A percentile compares a stretch with the other conserved stretches of the same genome.
phyloP scores from a whole-genome alignment of 2,329 filamentous ascomycete genomes.

The Penicillium corylophilum region DNA sequence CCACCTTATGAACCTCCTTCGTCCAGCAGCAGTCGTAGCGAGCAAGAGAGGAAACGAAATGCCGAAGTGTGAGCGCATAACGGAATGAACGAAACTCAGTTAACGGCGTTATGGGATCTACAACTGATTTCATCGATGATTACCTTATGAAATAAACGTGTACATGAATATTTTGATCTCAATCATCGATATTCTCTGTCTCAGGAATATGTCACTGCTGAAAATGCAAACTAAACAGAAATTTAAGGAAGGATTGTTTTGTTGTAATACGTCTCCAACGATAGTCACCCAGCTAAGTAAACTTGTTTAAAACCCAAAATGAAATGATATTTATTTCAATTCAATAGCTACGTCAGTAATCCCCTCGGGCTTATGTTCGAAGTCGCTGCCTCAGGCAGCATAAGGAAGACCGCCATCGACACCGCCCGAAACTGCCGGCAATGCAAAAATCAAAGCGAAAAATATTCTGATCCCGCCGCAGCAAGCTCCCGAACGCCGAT shows the following conservation, averaged over 20 bases:
- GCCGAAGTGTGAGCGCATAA: not conserved
- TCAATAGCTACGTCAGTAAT: not conserved
- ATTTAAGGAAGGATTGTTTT: not conserved
- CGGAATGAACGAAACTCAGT: not conserved
- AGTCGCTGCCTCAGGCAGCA: conserved; percentile 6
- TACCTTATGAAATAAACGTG: conserved; percentile 4
- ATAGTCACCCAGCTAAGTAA: not conserved
- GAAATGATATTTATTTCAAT: not conserved
- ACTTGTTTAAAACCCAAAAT: not conserved
- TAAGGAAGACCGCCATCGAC: conserved; percentile 20
- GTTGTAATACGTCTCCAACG: not conserved
- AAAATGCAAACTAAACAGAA: not conserved
- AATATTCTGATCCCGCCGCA: conserved; percentile 30
- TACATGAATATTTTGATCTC: conserved; percentile 6
- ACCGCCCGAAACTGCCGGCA: conserved; percentile 32
- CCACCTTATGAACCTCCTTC: conserved; percentile 26
- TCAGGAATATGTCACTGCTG: not conserved
- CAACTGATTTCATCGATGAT: not conserved
- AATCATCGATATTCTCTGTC: not conserved
- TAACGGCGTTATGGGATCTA: not conserved
- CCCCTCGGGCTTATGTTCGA: too few species aligned
- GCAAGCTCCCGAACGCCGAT: conserved; percentile 15
- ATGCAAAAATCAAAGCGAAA: conserved; percentile 32
- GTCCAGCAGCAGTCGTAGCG: conserved; percentile 22
- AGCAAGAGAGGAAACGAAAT: conserved; percentile 11